Percentiles rank a stretch among this genome's conserved stretches.
phyloP scores from a whole-genome alignment of 2,329 filamentous ascomycete genomes.

The Sporothrix inflata region DNA sequence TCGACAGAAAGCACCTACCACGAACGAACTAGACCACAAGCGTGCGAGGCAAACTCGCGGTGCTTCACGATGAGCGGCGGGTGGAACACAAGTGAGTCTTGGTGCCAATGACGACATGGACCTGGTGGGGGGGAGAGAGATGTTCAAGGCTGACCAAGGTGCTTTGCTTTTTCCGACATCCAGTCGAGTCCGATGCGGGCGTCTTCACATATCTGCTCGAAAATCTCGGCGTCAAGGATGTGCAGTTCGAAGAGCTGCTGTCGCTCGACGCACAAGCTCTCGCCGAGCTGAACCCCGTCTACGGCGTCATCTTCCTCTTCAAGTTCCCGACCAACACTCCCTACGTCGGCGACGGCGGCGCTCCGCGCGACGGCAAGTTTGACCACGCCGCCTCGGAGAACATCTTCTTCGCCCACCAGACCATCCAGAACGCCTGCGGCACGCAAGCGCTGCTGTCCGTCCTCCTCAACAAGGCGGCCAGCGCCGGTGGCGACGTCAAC shows the following conservation, averaged over 20 bases:
- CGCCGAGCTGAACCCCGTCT: conserved; percentile 73
- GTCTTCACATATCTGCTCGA: conserved; percentile 98
- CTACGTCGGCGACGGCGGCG: conserved; percentile 61
- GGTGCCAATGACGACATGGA: neutral
- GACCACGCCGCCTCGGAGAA: conserved; percentile 74
- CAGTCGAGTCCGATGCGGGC: conserved; percentile 92
- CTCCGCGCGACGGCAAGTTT: conserved; percentile 79
- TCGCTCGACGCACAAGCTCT: conserved; percentile 80
- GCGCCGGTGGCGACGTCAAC: conserved; percentile 52
- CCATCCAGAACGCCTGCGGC: conserved; percentile 97
- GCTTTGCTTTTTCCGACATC: neutral
- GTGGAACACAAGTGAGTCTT: conserved; percentile 82
- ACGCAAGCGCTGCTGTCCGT: conserved; percentile 94
- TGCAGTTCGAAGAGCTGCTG: conserved; percentile 96
- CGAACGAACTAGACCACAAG: neutral
- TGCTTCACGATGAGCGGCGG: conserved; percentile 52
- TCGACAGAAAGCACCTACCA: neutral
- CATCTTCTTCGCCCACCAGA: conserved; percentile 94
- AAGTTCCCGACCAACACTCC: conserved; percentile 80
- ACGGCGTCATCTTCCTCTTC: conserved; percentile 99
- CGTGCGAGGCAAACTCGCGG: conserved; percentile 4
- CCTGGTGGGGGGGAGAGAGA: neutral
- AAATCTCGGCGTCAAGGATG: conserved; percentile 83
- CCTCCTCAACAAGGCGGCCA: conserved; percentile 72
- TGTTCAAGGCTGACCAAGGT: neutral